Conservation (phyloP, 1,284 basidiomycete genomes). For the Ceratobasidium sp. region DNA sequence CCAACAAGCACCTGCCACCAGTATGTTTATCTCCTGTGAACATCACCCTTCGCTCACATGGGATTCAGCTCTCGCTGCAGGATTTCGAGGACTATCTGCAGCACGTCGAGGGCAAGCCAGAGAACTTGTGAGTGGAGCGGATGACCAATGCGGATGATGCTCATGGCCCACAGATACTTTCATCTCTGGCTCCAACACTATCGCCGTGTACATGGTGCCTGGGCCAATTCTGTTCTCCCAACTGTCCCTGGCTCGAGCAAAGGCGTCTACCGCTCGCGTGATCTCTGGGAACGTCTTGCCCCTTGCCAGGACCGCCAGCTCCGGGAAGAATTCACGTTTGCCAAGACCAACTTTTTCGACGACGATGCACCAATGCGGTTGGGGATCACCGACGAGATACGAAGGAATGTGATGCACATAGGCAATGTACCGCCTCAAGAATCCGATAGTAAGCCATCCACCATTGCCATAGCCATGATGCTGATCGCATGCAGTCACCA, state of each 20-base stretch:
- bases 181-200: slow-evolving; percentile 39
- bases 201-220: slow-evolving; percentile 23
- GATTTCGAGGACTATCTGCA: slow-evolving; percentile 39
- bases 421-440: slow-evolving; percentile 5
- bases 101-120: slow-evolving; percentile 35
- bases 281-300: slow-evolving; percentile 27
- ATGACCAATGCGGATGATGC: too few relatives aligned
- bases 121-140: slow-evolving; percentile 35
- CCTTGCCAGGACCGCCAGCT: slow-evolving; percentile 23
- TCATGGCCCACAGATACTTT: slow-evolving; percentile 29
- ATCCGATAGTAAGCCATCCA: not conserved
- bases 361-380: slow-evolving; percentile 20
- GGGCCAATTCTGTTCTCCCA: slow-evolving; percentile 32
- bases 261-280: slow-evolving; percentile 15
- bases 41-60: not conserved
- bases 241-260: slow-evolving; percentile 25
- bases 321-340: slow-evolving; percentile 16
- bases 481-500: slow-evolving; percentile 9
- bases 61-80: slow-evolving; percentile 19
- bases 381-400: slow-evolving; percentile 23
- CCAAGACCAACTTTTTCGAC: slow-evolving; percentile 39
- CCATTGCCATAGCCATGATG: not conserved
- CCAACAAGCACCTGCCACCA: slow-evolving; percentile 24
- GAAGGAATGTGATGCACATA: slow-evolving; percentile 6
- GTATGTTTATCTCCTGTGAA: not conserved